Evolutionary conservation across 2,329 filamentous ascomycete genomes (phyloP).

Genomic region (Scorias spongiosa): DNA sequence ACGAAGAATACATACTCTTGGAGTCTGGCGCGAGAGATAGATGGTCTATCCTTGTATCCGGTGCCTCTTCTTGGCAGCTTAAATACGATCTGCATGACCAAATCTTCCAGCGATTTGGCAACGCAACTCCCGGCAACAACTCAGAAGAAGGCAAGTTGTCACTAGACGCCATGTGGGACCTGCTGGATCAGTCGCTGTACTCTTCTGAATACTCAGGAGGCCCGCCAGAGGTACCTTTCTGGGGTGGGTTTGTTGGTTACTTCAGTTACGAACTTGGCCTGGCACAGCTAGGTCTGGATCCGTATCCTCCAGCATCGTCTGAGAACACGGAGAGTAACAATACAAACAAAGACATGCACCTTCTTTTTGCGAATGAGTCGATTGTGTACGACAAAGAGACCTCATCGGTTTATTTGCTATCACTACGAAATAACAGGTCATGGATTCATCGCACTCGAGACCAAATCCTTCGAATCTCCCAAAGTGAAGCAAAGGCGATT

Average conservation of each 20-base stretch:
- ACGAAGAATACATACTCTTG: constrained; percentile 26
- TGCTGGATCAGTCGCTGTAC: constrained; percentile 25
- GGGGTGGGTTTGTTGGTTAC: constrained; percentile 73
- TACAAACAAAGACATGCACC: not conserved
- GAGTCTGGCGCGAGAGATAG: constrained; percentile 32
- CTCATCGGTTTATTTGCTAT: not conserved
- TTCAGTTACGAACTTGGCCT: constrained; percentile 74
- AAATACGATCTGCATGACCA: not conserved
- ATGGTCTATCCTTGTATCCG: constrained; percentile 32
- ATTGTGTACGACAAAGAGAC: not conserved
- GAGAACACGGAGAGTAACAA: not conserved
- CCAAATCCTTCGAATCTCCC: not conserved
- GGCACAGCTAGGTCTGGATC: constrained; percentile 38
- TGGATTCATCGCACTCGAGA: constrained; percentile 10
- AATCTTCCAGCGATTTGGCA: constrained; percentile 36
- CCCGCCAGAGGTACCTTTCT: constrained; percentile 41
- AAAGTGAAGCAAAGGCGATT: not conserved
- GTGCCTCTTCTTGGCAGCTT: constrained; percentile 52
- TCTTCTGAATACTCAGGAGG: constrained; percentile 20
- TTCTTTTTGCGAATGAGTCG: not conserved
- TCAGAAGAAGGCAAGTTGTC: constrained; percentile 1
- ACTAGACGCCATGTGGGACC: constrained; percentile 25
- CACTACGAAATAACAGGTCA: constrained; percentile 20
- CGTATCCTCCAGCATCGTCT: constrained; percentile 19
- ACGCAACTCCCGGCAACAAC: constrained; percentile 11